Conservation (phyloP, 2,329 filamentous ascomycete species). For the Stachybotrys chlorohalonatus region DNA sequence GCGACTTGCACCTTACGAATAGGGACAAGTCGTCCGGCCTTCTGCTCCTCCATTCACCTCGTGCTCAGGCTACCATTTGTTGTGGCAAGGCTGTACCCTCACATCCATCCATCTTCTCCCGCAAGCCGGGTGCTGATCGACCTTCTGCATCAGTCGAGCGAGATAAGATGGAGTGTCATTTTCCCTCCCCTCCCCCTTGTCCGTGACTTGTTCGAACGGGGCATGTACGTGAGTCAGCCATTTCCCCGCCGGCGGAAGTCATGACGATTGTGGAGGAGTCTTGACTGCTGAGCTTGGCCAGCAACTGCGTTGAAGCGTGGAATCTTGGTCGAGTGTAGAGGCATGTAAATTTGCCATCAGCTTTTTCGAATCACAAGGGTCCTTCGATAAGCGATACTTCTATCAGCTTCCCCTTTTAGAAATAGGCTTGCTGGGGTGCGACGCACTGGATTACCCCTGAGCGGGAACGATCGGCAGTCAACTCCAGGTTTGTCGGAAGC, state of each 20-base stretch:
- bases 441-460: neutral
- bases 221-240: neutral
- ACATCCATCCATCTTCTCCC: neutral
- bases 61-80: neutral
- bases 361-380: neutral
- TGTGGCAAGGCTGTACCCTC: neutral
- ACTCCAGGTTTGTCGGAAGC: neutral
- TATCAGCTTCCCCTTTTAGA: neutral
- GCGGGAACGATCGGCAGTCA: neutral
- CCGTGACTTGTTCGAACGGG: neutral
- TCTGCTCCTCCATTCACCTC: neutral
- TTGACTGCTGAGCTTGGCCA: neutral
- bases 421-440: neutral
- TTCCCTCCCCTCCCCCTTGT: neutral
- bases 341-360: neutral
- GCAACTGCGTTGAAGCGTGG: neutral
- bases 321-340: neutral
- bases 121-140: neutral
- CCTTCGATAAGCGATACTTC: neutral
- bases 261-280: neutral
- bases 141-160: neutral
- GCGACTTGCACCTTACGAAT: neutral
- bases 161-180: neutral
- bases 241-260: neutral
- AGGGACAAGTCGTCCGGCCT: neutral